phyloP scores from a whole-genome alignment of 2,329 filamentous ascomycete species.

The Sarocladiaceae sp. region DNA sequence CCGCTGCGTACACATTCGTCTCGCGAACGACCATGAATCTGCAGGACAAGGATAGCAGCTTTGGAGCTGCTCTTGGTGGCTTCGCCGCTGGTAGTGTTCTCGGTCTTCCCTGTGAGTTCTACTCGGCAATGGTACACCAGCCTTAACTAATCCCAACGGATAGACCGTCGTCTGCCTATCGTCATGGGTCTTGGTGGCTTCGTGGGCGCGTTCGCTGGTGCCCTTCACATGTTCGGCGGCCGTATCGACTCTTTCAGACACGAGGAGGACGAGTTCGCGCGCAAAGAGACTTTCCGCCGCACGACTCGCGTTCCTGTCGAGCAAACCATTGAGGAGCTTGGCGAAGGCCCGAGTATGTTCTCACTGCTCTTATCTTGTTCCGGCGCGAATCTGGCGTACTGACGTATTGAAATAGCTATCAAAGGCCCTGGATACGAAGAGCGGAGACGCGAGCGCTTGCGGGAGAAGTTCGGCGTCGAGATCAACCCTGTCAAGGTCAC shows the following conservation, averaged over 20 bases:
- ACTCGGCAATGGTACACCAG: not conserved
- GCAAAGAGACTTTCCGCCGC: constrained; percentile 70
- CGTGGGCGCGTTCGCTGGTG: constrained; percentile 54
- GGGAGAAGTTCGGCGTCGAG: constrained; percentile 85
- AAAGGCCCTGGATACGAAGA: constrained; percentile 79
- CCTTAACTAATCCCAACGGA: constrained; percentile 1
- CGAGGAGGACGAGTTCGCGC: constrained; percentile 66
- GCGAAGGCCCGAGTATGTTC: constrained; percentile 77
- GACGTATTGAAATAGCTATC: constrained; percentile 55
- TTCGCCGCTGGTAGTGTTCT: constrained; percentile 70
- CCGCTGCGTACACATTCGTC: constrained; percentile 74
- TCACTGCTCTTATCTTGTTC: not conserved
- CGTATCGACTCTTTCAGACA: constrained; percentile 48
- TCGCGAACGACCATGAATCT: constrained; percentile 77
- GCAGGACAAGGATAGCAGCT: constrained; percentile 75
- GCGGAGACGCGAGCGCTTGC: constrained; percentile 73
- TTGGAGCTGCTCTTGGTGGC: constrained; percentile 71
- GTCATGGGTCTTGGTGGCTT: constrained; percentile 62
- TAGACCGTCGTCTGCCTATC: constrained; percentile 56
- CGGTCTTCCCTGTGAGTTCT: constrained; percentile 64
- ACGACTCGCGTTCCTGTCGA: constrained; percentile 70
- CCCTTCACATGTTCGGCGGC: constrained; percentile 66
- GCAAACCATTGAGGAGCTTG: constrained; percentile 76
- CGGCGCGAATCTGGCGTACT: constrained; percentile 11
- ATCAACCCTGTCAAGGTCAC: constrained; percentile 61